Evolutionary conservation across 139 green algal species (phyloP).

Genomic region (Asterochloris erici): DNA sequence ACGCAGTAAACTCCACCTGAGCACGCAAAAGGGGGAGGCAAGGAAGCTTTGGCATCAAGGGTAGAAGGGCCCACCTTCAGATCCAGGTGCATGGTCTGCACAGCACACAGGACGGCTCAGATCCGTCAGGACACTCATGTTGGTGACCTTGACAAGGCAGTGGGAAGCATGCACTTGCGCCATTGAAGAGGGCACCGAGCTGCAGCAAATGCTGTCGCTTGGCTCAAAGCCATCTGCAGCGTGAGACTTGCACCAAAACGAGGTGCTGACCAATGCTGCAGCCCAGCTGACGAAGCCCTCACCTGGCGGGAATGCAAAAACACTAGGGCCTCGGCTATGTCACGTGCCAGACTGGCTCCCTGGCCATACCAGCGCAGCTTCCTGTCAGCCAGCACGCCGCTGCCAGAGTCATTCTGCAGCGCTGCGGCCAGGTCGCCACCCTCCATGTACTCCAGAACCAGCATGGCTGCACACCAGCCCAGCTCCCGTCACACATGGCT

Average conservation of each 20-base stretch:
- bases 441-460: constrained; percentile 34
- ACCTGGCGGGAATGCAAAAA: constrained; percentile 23
- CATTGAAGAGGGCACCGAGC: no score
- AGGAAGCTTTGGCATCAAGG: no score
- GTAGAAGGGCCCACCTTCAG: no score
- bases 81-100: no score
- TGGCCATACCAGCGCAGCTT: constrained; percentile 20
- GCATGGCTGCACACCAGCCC: constrained; percentile 8
- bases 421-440: constrained; percentile 22
- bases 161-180: no score
- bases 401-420: constrained; percentile 13
- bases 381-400: background rate
- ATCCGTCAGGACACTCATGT: no score
- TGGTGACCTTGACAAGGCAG: no score
- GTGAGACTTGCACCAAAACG: background rate
- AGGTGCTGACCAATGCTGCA: no score
- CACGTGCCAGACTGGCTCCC: constrained; percentile 18
- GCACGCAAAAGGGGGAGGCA: no score
- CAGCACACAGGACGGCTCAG: no score
- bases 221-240: constrained; percentile 2
- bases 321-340: constrained; percentile 22
- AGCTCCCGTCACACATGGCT: no score
- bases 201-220: background rate
- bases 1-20: no score
- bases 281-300: background rate